A percentile compares a stretch with the other conserved stretches of the same genome.
Conservation (phyloP, 768 basidiomycete genomes). For the Steccherinum ochraceum region DNA sequence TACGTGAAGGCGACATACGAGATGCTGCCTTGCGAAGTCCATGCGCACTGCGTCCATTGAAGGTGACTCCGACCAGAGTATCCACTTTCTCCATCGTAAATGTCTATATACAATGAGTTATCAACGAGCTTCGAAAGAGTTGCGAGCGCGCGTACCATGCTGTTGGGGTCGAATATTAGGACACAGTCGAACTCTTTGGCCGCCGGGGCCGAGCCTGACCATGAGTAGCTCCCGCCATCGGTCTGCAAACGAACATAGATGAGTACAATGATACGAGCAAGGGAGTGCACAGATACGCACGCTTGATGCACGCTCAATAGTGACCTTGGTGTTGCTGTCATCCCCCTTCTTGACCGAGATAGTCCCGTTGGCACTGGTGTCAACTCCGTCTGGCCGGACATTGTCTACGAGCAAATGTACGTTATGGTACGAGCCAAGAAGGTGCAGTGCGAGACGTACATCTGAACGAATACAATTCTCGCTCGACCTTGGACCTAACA, state of each 20-base stretch:
- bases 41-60: constrained; percentile 37
- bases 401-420: no score
- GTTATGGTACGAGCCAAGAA: neutral
- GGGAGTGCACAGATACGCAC: constrained; percentile 49
- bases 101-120: constrained; percentile 34
- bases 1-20: no score
- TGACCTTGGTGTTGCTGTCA: constrained; percentile 41
- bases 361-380: constrained; percentile 55
- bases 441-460: constrained; percentile 40
- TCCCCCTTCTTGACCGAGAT: constrained; percentile 53
- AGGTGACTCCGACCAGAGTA: constrained; percentile 49
- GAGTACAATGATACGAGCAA: neutral
- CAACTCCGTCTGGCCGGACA: constrained; percentile 70
- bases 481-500: constrained; percentile 30
- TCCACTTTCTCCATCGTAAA: constrained; percentile 76
- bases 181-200: constrained; percentile 73
- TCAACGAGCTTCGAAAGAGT: constrained; percentile 7
- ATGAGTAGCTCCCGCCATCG: constrained; percentile 44
- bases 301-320: constrained; percentile 49
- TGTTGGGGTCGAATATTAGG: constrained; percentile 71
- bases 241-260: constrained; percentile 26
- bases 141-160: constrained; percentile 39
- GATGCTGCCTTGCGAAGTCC: constrained; percentile 20
- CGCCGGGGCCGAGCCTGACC: constrained; percentile 48
- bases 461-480: constrained; percentile 72